phyloP scores from a whole-genome alignment of 345 rosid genomes.

The Lepidium aucheri region DNA sequence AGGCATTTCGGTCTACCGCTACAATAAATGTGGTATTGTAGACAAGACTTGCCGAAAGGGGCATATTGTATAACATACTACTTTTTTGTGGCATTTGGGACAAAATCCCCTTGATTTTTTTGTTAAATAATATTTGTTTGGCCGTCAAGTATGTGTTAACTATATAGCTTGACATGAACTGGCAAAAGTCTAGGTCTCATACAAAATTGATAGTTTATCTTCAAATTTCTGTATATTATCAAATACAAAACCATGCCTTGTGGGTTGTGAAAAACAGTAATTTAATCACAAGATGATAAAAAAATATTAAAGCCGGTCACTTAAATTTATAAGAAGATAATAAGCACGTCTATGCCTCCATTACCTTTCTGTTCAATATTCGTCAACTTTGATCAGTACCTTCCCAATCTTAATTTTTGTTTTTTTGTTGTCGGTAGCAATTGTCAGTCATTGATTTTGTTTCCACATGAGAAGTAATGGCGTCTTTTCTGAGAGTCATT shows the following conservation, averaged over 20 bases:
- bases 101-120: too few relatives aligned
- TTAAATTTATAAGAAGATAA: background rate
- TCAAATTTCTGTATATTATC: background rate
- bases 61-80: too few relatives aligned
- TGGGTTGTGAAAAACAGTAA: background rate
- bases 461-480: conserved; percentile 21
- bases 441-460: background rate
- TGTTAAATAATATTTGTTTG: background rate
- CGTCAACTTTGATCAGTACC: background rate
- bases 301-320: background rate
- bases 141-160: conserved; percentile 6
- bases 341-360: conserved; percentile 24
- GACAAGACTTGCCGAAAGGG: too few relatives aligned
- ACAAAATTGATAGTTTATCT: background rate
- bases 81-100: too few relatives aligned
- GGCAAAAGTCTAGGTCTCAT: background rate
- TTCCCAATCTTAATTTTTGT: background rate
- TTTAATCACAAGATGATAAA: conserved; percentile 1
- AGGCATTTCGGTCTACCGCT: too few relatives aligned
- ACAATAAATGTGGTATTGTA: too few relatives aligned
- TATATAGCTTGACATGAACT: conserved; percentile 17
- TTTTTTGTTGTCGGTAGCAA: background rate
- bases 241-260: conserved; percentile 3
- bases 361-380: background rate
- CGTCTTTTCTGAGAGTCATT: conserved; percentile 22